Conservation (phyloP, 148 eudicot species). For the Pouteria glomerata region DNA sequence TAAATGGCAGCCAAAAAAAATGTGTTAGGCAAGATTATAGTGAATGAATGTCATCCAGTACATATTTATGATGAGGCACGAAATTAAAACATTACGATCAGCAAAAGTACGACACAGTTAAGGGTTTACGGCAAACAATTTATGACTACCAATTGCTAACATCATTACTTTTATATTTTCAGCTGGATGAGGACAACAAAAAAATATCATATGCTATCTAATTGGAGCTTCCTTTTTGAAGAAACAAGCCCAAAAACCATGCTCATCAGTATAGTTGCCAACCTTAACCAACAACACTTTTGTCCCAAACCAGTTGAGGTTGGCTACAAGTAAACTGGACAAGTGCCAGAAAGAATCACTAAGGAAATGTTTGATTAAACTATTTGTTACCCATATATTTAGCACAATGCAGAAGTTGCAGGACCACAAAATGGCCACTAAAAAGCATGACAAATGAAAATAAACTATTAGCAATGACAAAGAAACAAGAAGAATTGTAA, state of each 20-base stretch:
- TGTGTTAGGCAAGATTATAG: background rate
- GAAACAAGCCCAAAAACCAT: conserved; percentile 4
- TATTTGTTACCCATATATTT: background rate
- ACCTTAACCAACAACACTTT: no score
- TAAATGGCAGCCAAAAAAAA: background rate
- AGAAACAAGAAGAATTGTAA: background rate
- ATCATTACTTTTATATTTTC: no score
- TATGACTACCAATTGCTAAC: background rate
- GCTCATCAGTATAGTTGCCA: background rate
- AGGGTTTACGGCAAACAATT: background rate
- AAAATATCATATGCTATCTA: background rate
- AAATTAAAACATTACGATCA: background rate
- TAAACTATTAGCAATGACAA: background rate
- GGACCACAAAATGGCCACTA: background rate
- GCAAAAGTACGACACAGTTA: background rate
- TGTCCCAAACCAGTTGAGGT: no score
- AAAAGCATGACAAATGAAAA: background rate
- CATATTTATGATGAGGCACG: background rate
- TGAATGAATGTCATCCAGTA: background rate
- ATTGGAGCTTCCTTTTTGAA: background rate
- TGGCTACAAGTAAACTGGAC: background rate
- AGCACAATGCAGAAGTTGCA: background rate
- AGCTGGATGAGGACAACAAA: background rate
- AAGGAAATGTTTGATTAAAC: background rate
- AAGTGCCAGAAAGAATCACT: background rate